Evolutionary conservation across 192 early-diverging fungal genomes (phyloP), one percentile per base, ranked within the genome.

Genomic region (Entomortierella beljakovae): DNA sequence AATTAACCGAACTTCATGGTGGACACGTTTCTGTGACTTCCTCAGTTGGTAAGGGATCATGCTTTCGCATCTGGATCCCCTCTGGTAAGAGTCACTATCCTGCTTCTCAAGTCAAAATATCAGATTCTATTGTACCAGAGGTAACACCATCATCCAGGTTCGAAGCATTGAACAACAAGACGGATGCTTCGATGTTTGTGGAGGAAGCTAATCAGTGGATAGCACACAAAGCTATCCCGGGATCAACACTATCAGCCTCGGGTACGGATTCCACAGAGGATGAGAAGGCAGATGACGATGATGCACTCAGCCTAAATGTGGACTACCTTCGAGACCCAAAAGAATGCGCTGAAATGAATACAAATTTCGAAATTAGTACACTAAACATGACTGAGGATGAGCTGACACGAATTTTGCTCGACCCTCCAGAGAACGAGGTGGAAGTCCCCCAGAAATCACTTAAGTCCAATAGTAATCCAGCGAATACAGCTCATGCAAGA

Each of bases 1-100:
- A 91, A 66, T 58, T 91, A 15, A 82, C 86, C 1, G 83, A 83
- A 29, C 61, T 86, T 1, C 88, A 88, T 68, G 84, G 85, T 2
- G 90, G 90, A 6, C 37, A 40, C 2, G 80, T 90, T 0, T 57
- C 60, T 0, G 73, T 89, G 0, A 40, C 51, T 0, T 87, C 84
- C 11, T 70, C 51, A 2, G 37, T 87, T 18, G 86, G 82, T 10
- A 62, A 71, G 22, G 88, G 90, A 2, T 69, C 84, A 6, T 85
- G 83, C 29, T 88, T 89, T 52, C 69, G 52, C 29, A 70, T 90
- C 2, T 64, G 59, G 55, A 80, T 90, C 37, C 87, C 88, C 23
- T 69, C 83, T 42, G 88, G 88, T 11, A 64, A 69, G 22, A 26
- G 46, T 2, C 88, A 90, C 37, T 70, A 86, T 18, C 84, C 88